phyloP scores from a whole-genome alignment of 371 early-diverging fungal species.

The Apophysomyces elegans region DNA sequence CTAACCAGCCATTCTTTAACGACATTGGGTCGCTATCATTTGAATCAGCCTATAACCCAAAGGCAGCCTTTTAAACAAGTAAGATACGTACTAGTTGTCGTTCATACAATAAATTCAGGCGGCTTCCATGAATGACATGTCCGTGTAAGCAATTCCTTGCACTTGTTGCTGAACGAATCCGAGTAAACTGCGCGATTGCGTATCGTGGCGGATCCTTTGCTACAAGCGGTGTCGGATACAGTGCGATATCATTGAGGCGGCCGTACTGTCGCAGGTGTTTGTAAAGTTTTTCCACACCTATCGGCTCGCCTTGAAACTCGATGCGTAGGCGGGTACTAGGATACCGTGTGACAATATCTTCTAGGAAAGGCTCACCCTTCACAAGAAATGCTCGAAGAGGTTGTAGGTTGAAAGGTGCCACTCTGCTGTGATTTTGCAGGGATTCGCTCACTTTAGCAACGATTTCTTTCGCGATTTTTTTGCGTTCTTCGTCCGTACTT shows the following conservation, averaged over 20 bases:
- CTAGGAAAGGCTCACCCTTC: slow-evolving; percentile 85
- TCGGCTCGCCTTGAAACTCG: slow-evolving; percentile 76
- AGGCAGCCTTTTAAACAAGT: background rate
- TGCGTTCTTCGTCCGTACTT: slow-evolving; percentile 30
- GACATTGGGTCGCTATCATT: slow-evolving; percentile 57
- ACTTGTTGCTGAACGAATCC: slow-evolving; percentile 80
- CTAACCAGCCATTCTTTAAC: slow-evolving; percentile 71
- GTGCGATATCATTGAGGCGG: slow-evolving; percentile 76
- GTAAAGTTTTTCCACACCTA: slow-evolving; percentile 74
- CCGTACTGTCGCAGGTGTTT: slow-evolving; percentile 81
- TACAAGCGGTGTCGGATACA: slow-evolving; percentile 52
- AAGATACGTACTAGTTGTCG: slow-evolving; percentile 45
- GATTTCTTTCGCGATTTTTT: slow-evolving; percentile 35
- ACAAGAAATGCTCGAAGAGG: slow-evolving; percentile 67
- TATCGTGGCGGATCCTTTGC: slow-evolving; percentile 78
- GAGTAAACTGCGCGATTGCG: slow-evolving; percentile 79
- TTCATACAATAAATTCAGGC: slow-evolving; percentile 77
- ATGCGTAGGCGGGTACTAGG: slow-evolving; percentile 71
- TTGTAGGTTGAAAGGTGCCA: slow-evolving; percentile 67
- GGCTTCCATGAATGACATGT: slow-evolving; percentile 64
- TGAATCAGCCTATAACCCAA: background rate
- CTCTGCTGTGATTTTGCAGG: slow-evolving; percentile 41
- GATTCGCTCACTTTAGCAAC: slow-evolving; percentile 34
- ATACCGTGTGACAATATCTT: slow-evolving; percentile 81
- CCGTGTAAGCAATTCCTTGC: slow-evolving; percentile 93